Base-by-base conservation (phyloP, 2,329 filamentous ascomycete genomes). In the Diaporthe eres region DNA sequence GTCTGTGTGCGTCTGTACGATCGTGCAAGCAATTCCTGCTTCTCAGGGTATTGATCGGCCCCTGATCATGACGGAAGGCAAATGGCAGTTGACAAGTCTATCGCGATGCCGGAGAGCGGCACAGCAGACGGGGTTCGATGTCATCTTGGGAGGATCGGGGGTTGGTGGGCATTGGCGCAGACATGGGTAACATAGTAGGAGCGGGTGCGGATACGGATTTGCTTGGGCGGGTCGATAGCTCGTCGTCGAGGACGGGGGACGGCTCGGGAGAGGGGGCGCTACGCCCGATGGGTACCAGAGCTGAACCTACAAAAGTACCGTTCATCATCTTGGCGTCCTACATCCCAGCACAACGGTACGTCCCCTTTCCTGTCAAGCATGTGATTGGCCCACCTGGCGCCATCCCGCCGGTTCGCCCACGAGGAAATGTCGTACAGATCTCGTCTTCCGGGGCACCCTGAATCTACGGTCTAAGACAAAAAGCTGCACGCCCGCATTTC, bases 231-330 rank as follows among this genome's bases (percentile, higher is more conserved):
- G 61, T 34, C 31, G 28, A 51, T n/a, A 13, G 63, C 39, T 65
- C 42, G 34, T 60, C 42, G 61, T 65, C 61, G 42, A 65, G 39
- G 34, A 17, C 34, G 3, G 19, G 57, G 31, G 42, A 28, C 44
- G 47, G 65, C 61, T 49, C 61, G 9, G 42, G 42, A 31, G n/a
- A 8, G 39, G 28, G 22, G 34, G 19, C 65, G 65, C 65, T 70
- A 42, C 22, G 34, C 65, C 65, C 15, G 28, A 70, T 39, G 31
- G 44, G 65, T 42, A 22, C 49, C n/a, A 51, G 65, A 70, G 65
- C 65, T 70, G 65, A 70, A 42, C 65, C 49, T 42, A 55, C 34
- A 55, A 70, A 55, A 70, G 65, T 10, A 17, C 65, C 65, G 47
- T 53, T 53, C 65, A 68, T 51, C 31, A 13, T 10, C 31, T 39